Conservation (phyloP, 192 early-diverging fungal species). For the Rhizophlyctis rosea region DNA sequence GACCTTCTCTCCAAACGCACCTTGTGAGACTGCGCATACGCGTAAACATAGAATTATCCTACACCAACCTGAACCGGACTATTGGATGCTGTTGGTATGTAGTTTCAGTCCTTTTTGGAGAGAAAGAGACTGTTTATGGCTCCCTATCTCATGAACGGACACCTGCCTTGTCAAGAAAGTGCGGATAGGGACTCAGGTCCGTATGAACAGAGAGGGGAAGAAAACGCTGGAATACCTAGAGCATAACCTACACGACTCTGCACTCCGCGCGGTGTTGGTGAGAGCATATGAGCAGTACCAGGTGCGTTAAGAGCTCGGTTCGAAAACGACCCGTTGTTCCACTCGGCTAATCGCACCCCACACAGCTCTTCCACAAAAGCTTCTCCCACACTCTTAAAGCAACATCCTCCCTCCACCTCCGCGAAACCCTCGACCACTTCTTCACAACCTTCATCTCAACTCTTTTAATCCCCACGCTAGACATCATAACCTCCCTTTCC, state of each 20-base stretch:
- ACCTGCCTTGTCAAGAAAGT: conserved; percentile 25
- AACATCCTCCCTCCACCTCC: conserved; percentile 4
- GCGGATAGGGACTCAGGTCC: conserved; percentile 7
- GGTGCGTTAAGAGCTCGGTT: conserved; percentile 2
- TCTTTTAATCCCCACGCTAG: conserved; percentile 15
- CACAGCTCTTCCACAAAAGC: conserved; percentile 18
- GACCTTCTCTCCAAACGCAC: conserved; percentile 20
- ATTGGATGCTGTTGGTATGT: conserved; percentile 36
- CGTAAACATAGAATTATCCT: conserved; percentile 23
- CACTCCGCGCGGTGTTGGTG: conserved; percentile 5
- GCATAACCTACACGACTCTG: conserved; percentile 9
- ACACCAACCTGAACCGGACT: conserved; percentile 23
- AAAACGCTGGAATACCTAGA: conserved; percentile 15
- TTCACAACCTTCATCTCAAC: conserved; percentile 19
- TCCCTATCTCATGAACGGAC: neutral
- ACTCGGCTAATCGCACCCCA: neutral
- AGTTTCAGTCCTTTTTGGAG: neutral
- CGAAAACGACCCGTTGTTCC: neutral
- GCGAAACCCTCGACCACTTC: conserved; percentile 24
- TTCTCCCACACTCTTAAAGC: conserved; percentile 3
- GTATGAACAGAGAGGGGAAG: conserved; percentile 2
- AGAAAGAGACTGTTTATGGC: neutral
- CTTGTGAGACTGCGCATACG: conserved; percentile 31
- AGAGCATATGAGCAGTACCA: conserved; percentile 15
- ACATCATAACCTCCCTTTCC: conserved; percentile 17